Conservation (phyloP, 192 early-diverging fungal species). For the Umbelopsis sp. region DNA sequence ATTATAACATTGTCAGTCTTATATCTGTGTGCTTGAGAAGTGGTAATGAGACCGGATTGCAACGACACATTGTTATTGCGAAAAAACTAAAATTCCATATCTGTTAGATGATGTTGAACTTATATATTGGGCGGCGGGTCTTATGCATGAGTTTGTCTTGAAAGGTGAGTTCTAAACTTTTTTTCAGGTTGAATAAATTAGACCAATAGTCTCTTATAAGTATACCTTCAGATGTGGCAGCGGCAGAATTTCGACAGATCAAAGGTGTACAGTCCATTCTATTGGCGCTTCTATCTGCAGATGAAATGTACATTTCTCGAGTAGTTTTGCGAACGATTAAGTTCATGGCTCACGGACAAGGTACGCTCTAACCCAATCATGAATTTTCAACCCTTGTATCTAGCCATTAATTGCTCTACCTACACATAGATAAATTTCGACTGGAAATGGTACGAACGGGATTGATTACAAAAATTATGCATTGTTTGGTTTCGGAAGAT, state of each 20-base stretch:
- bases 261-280: conserved; percentile 65
- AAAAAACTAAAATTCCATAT: not conserved
- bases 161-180: conserved; percentile 46
- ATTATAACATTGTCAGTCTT: conserved; percentile 69
- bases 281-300: conserved; percentile 55
- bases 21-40: conserved; percentile 69
- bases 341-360: conserved; percentile 64
- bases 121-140: conserved; percentile 75
- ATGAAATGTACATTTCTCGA: conserved; percentile 70
- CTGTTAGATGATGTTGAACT: conserved; percentile 73
- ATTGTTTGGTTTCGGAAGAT: conserved; percentile 63
- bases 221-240: conserved; percentile 54
- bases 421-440: conserved; percentile 51
- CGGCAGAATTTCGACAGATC: conserved; percentile 59
- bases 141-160: conserved; percentile 78
- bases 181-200: not conserved
- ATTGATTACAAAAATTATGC: conserved; percentile 63
- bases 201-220: not conserved
- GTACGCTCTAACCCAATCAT: conserved; percentile 30
- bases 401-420: conserved; percentile 4
- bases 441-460: conserved; percentile 63
- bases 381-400: not conserved
- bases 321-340: conserved; percentile 72
- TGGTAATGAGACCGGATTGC: conserved; percentile 34
- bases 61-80: not conserved